Evolutionary conservation across 805 yeast genomes (phyloP), one percentile per base, ranked within the genome.

Genomic region (Kluyveromyces aestuarii): DNA sequence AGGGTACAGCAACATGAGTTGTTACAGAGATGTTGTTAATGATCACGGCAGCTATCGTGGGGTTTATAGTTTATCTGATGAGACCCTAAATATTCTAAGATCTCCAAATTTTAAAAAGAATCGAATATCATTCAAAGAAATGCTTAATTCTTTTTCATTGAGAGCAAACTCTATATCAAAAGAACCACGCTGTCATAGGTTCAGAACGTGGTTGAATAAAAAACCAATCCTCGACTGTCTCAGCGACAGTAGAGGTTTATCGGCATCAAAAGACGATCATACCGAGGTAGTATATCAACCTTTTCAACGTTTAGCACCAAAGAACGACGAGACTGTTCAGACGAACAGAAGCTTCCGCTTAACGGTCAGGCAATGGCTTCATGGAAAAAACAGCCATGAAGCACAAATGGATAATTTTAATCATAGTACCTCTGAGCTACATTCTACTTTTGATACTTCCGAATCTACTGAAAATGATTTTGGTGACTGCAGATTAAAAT

Each of bases 31-130:
- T 10, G 45, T 43, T 13, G 45, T 43, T 10, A 43, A 43, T 19
- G 45, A 43, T 19, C 45, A 43, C 16, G 45, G 45, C 2, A 43
- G 39, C 18, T 43, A 19, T 21, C 45, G 39, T 43, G 45, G 39
- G 8, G 17, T 33, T 37, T 43, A 43, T 38, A 19, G 36, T n/a
- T 8, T 27, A 21, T 43, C 45, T 2, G 38, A n/a, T 14, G 45
- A 43, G 13, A 43, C 45, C 8, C 33, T 43, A 27, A 39, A 43
- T 43, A 43, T 43, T 14, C 10, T 43, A n/a, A 38, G 16, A 11
- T 43, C 45, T n/a, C 39, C 45, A 13, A 43, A 25, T 35, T 43
- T 43, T 19, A 38, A 19, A 16, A 43, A 43, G 27, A 30, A 17
- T 17, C 35, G 39, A 33, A n/a, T 43, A 10, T 43, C 45, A 17